Evolutionary conservation across 2,329 filamentous ascomycete genomes (phyloP), one percentile per base, ranked within the genome.

Genomic region (Scedosporium dehoogii): DNA sequence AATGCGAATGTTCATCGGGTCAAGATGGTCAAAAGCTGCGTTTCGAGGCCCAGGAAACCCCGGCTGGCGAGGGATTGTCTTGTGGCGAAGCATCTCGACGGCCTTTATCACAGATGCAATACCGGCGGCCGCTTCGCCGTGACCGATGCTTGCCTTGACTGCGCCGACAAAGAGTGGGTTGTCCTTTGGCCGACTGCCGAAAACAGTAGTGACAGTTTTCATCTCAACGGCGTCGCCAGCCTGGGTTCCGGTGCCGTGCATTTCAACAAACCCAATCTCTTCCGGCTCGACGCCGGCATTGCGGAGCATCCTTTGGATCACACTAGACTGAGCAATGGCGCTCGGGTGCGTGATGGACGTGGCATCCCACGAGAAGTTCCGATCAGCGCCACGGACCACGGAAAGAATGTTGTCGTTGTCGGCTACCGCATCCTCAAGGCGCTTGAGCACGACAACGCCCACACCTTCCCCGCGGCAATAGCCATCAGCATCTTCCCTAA

Each of bases 331-430:
- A 0, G 83, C 80, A 29, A 79, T 82, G 3, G 79, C 83, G 65
- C 89, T 85, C 0, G 89, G 89, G 38, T 85, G 84, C 0, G 89
- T 92, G 64, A 92, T 91, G 0, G 86, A 90, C 1, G 84, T 79
- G 6, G 87, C 81, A 66, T 89, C 82, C 1, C 85, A 85, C 0
- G 85, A 90, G 69, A 92, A 88, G 70, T 91, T 91, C 51, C 87
- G 90, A 0, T 79, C 81, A 0, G 85, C 81, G 1, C 79, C 83
- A 0, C 84, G 74, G 60, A 90, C 85, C 65, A 86, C 83, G 21
- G 81, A 87, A 3, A 88, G 75, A 21, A 77, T 88, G 81, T 59
- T 84, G 81, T 90, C 87, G 57, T 86, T 85, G 69, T 90, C 86
- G 0, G 69, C 70, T 1, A 68, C 9, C 0, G 73, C 73, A 68